These are phyloP conservation scores for Cytidiella melzeri DNA, from an alignment of 768 basidiomycete genomes.

Conservation along the genomic window DNA sequence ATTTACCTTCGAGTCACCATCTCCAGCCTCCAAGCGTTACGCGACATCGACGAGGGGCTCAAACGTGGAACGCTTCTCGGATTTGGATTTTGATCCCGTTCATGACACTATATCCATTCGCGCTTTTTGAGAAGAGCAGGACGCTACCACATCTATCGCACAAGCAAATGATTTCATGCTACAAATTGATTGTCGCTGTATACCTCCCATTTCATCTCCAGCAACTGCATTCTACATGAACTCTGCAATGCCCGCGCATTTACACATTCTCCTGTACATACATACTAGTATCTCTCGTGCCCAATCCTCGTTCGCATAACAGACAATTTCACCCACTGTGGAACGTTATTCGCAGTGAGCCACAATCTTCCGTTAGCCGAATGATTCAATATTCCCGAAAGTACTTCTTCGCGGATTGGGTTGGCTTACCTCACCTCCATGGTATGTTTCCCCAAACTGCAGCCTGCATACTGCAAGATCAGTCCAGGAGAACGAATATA, in stretches of 20 bases:
- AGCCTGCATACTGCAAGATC: no score
- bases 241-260: not conserved
- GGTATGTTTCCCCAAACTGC: no score
- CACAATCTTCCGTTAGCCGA: no score
- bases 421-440: no score
- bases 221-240: not conserved
- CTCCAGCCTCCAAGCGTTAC: conserved; percentile 51
- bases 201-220: not conserved
- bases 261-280: not conserved
- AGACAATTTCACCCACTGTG: no score
- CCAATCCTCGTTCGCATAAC: not conserved
- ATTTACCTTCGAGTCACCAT: conserved; percentile 77
- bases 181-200: not conserved
- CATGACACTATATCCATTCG: not conserved
- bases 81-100: conserved; percentile 8
- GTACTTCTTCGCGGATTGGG: no score
- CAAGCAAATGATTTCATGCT: not conserved
- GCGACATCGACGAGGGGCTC: conserved; percentile 19
- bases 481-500: no score
- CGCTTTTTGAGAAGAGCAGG: not conserved
- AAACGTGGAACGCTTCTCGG: conserved; percentile 19
- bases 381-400: no score
- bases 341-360: no score
- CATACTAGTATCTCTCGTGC: not conserved
- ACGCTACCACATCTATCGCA: not conserved